A percentile compares a stretch with the other conserved stretches of the same genome.
Conservation (phyloP, 2,329 filamentous ascomycete species). For the Calonectria pteridis region DNA sequence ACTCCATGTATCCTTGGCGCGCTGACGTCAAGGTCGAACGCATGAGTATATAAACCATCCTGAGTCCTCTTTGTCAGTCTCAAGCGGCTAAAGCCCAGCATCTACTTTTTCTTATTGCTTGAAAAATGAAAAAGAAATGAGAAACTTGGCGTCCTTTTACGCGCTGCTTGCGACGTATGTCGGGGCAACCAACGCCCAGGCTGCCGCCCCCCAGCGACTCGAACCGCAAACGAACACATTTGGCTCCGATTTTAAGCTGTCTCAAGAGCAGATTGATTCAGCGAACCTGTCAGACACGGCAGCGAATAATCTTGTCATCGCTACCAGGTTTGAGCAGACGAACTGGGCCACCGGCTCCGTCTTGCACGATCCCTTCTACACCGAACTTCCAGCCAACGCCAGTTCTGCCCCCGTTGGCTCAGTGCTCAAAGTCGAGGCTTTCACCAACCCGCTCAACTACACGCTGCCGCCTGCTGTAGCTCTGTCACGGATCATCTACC, state of each 20-base stretch:
- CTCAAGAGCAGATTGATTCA: neutral
- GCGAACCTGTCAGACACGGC: neutral
- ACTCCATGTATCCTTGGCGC: neutral
- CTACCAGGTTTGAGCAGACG: slow-evolving; percentile 27
- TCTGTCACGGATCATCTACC: slow-evolving; percentile 63
- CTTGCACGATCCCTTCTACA: slow-evolving; percentile 6
- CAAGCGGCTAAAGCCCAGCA: neutral
- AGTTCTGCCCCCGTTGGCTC: slow-evolving; percentile 44
- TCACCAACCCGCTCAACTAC: slow-evolving; percentile 54
- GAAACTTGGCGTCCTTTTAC: neutral
- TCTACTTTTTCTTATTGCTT: neutral
- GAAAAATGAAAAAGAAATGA: too few relatives aligned
- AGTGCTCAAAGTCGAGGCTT: slow-evolving; percentile 55
- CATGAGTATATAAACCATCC: neutral
- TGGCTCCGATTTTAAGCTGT: neutral
- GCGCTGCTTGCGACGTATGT: neutral
- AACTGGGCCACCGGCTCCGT: slow-evolving; percentile 28
- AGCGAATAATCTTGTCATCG: slow-evolving; percentile 21
- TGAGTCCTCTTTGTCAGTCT: neutral
- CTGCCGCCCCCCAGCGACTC: neutral
- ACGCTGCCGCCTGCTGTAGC: slow-evolving; percentile 55
- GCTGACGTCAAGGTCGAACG: neutral
- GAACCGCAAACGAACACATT: neutral
- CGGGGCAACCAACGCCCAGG: neutral
- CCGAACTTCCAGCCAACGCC: neutral